Conservation (phyloP, 768 basidiomycete genomes). For the Dacryopinax primogenitus region DNA sequence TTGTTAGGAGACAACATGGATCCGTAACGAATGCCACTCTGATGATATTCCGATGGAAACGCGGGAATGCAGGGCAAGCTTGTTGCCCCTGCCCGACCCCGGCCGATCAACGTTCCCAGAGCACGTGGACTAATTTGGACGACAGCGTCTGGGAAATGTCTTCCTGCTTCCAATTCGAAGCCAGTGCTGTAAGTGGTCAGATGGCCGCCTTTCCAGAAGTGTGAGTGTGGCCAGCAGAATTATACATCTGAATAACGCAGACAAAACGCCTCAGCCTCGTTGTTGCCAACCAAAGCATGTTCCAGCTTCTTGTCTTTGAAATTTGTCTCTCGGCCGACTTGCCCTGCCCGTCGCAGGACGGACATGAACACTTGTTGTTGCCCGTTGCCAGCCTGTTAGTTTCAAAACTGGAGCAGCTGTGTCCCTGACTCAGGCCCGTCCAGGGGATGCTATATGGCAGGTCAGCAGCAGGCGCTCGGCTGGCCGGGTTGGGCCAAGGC, state of each 20-base stretch:
- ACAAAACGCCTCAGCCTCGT: background rate
- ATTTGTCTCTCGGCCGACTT: conserved; percentile 4
- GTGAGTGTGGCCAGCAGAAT: background rate
- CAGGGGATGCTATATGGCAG: background rate
- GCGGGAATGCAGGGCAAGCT: background rate
- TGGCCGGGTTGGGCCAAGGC: background rate
- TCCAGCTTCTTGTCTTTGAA: background rate
- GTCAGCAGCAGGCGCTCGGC: background rate
- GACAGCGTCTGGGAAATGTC: too few relatives aligned
- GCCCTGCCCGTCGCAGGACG: background rate
- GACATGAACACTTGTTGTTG: background rate
- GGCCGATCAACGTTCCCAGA: background rate
- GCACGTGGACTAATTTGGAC: background rate
- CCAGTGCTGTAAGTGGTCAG: background rate
- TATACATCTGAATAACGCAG: background rate
- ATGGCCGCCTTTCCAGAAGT: background rate
- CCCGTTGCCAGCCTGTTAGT: background rate
- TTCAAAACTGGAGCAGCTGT: too few relatives aligned
- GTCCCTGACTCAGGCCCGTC: conserved; percentile 4
- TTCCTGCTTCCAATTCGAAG: background rate
- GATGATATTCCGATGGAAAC: conserved; percentile 5
- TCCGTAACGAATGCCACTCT: background rate
- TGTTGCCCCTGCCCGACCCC: background rate
- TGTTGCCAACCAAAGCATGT: background rate
- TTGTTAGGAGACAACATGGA: background rate